A percentile compares a stretch with the other conserved stretches of the same genome.
Conservation (phyloP, 805 yeast species). For the Cyberlindnera amylophila region DNA sequence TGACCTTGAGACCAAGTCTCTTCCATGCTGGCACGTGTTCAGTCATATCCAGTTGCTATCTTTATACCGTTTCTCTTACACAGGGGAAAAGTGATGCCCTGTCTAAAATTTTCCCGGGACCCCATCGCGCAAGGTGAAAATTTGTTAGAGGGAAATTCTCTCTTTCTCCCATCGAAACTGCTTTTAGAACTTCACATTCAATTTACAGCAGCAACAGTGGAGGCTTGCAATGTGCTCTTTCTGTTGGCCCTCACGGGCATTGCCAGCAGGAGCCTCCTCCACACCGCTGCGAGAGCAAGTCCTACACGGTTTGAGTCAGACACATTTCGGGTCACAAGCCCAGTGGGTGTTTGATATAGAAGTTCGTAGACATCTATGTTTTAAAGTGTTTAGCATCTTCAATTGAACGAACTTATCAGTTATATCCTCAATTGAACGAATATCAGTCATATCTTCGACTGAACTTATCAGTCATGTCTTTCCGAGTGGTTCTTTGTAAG, state of each 20-base stretch:
- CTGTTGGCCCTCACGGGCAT: not conserved
- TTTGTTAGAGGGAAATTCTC: not conserved
- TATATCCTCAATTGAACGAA: no score
- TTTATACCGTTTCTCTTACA: not conserved
- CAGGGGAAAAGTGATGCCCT: not conserved
- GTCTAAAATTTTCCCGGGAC: conserved; percentile 9
- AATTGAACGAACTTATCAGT: no score
- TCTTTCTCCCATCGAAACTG: not conserved
- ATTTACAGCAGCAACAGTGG: conserved; percentile 20
- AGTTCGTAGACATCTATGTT: conserved; percentile 28
- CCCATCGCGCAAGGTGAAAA: conserved; percentile 4
- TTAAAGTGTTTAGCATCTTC: not conserved
- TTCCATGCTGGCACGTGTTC: conserved; percentile 77
- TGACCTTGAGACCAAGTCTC: conserved; percentile 63
- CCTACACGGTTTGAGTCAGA: conserved; percentile 32
- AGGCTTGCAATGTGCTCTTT: not conserved
- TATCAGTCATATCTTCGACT: no score
- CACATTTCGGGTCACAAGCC: conserved; percentile 19
- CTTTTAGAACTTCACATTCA: conserved; percentile 20
- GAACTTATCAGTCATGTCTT: no score
- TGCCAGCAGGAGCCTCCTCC: not conserved
- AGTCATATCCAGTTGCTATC: conserved; percentile 13
- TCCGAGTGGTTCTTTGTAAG: not conserved
- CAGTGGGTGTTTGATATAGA: conserved; percentile 31
- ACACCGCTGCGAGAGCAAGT: conserved; percentile 24